Evolutionary conservation across 1,284 basidiomycete species (phyloP).

Genomic region (Stereum hirsutum): DNA sequence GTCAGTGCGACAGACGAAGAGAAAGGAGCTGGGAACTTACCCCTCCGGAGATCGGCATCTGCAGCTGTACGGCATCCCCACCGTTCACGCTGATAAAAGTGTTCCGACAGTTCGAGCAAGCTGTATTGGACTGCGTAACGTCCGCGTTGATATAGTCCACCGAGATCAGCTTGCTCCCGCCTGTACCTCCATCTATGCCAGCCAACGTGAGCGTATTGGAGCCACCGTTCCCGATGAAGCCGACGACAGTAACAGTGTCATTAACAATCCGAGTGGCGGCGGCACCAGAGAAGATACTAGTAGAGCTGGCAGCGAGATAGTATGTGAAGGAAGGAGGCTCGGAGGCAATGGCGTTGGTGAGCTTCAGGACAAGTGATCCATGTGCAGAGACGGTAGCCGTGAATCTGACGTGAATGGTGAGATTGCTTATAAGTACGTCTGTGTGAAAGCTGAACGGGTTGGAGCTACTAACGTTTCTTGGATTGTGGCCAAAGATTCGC

Average conservation of each 20-base stretch:
- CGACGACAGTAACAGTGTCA: constrained; percentile 29
- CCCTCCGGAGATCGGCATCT: constrained; percentile 41
- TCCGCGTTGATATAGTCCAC: constrained; percentile 41
- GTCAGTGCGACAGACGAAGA: background rate
- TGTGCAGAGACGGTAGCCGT: background rate
- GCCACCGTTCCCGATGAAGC: constrained; percentile 33
- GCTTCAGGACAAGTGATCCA: background rate
- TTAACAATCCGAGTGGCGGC: constrained; percentile 30
- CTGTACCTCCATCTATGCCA: constrained; percentile 31
- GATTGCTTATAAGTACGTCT: background rate
- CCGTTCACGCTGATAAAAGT: constrained; percentile 37
- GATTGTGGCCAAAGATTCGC: background rate
- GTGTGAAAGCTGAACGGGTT: background rate
- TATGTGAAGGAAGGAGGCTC: background rate
- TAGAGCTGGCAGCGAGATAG: background rate
- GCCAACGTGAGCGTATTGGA: constrained; percentile 33
- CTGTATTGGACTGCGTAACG: constrained; percentile 29
- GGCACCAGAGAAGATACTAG: constrained; percentile 29
- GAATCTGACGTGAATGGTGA: background rate
- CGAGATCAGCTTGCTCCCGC: constrained; percentile 33
- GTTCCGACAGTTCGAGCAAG: constrained; percentile 38
- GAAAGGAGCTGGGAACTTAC: constrained; percentile 16
- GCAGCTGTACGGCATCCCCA: constrained; percentile 29
- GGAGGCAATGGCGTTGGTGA: background rate
- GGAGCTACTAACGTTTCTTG: background rate